Percentiles rank a stretch among this genome's conserved stretches.
phyloP scores from a whole-genome alignment of 306 rosid species.

The Geum urbanum region DNA sequence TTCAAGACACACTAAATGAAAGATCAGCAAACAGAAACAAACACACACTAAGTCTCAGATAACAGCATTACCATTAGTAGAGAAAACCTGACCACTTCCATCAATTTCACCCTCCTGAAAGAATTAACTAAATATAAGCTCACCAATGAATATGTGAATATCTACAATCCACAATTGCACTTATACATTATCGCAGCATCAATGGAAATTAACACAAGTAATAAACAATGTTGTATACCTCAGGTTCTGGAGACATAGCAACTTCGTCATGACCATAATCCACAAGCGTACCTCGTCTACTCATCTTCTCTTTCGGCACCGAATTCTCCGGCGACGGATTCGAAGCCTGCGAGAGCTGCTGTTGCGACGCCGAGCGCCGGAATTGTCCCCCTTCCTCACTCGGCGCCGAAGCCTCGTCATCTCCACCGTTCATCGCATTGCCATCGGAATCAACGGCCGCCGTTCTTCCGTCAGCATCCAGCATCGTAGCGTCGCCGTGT shows the following conservation, averaged over 20 bases:
- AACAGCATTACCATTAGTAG: slow-evolving; percentile 43
- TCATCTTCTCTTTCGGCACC: slow-evolving; percentile 16
- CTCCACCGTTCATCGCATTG: slow-evolving; percentile 9
- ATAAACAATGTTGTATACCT: slow-evolving; percentile 39
- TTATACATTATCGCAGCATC: background rate
- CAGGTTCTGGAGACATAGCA: slow-evolving; percentile 93
- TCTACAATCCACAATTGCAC: background rate
- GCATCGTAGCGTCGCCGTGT: background rate
- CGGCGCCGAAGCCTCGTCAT: slow-evolving; percentile 28
- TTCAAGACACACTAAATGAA: slow-evolving; percentile 6
- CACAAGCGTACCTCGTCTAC: slow-evolving; percentile 60
- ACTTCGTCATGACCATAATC: slow-evolving; percentile 92
- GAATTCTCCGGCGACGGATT: slow-evolving; percentile 35
- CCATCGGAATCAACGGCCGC: slow-evolving; percentile 15
- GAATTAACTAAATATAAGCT: background rate
- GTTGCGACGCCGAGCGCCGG: slow-evolving; percentile 39
- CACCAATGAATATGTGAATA: background rate
- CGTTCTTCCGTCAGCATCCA: background rate
- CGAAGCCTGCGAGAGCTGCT: slow-evolving; percentile 6
- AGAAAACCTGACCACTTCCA: slow-evolving; percentile 50
- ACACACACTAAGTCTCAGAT: slow-evolving; percentile 7
- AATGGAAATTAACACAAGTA: background rate
- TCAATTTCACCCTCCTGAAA: slow-evolving; percentile 72
- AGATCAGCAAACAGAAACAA: background rate
- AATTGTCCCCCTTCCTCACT: slow-evolving; percentile 39